Evolutionary conservation across 352 stramenopile genomes (phyloP).

Genomic region (Globisporangium abappressorium): DNA sequence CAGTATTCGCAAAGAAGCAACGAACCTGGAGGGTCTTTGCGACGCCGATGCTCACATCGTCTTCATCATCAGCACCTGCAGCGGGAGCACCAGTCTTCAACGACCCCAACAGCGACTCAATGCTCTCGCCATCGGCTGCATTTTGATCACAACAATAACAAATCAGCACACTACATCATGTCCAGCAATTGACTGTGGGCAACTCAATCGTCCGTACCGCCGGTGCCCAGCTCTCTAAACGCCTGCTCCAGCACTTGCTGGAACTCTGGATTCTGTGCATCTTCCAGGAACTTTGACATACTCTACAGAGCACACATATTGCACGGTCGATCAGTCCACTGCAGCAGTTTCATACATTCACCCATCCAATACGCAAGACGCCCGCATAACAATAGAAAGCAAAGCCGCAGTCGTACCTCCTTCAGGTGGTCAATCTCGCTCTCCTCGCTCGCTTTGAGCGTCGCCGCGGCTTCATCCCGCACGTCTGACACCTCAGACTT

Average conservation of each 20-base stretch:
- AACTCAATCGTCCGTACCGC: conserved; percentile 32
- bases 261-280: conserved; percentile 85
- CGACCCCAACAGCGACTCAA: conserved; percentile 68
- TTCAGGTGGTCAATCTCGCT: conserved; percentile 62
- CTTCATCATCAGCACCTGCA: conserved; percentile 34
- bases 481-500: conserved; percentile 36
- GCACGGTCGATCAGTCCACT: neutral
- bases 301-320: conserved; percentile 36
- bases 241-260: conserved; percentile 85
- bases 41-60: conserved; percentile 79
- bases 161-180: conserved; percentile 8
- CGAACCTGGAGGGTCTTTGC: conserved; percentile 81
- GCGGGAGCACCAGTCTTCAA: conserved; percentile 26
- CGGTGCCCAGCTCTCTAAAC: conserved; percentile 76
- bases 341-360: neutral
- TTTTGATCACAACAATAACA: conserved; percentile 1
- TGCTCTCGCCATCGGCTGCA: conserved; percentile 55
- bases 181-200: neutral
- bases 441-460: conserved; percentile 36
- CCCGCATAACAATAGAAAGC: neutral
- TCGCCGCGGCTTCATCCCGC: conserved; percentile 49
- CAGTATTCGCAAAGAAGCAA: conserved; percentile 3
- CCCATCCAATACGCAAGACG: neutral
- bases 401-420: conserved; percentile 35
- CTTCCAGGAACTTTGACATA: conserved; percentile 83